Evolutionary conservation across 2,329 filamentous ascomycete species (phyloP), one percentile per base, ranked within the genome.

Genomic region (Penicillium hesseltinei): DNA sequence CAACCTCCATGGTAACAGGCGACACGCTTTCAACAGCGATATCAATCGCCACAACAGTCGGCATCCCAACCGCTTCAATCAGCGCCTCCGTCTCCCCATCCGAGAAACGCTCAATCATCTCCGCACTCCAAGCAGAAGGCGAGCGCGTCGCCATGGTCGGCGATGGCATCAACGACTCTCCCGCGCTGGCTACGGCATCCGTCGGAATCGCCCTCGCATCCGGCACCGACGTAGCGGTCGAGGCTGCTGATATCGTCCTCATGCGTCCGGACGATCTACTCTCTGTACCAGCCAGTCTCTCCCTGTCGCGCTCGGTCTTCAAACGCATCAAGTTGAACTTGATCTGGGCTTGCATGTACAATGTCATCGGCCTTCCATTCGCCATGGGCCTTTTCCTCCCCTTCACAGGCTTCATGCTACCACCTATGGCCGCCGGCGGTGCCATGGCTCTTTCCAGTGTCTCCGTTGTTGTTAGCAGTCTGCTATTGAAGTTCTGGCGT

Each of bases 121-220:
- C 86, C 49, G 79, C 88, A 53, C 82, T 97, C 19, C 91, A 97
- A 76, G 79, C 81, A 0, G 75, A 81, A 50, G 91, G 91, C 59
- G 84, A 92, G 66, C 81, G 89, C 49, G 91, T 97, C 27, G 94
- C 91, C 65, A 99, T 99, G 94, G 92, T 97, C 15, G 92, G 94
- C 51, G 94, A 99, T 73, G 94, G 94, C 42, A 97, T 99, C 82
- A 99, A 99, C 75, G 94, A 99, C 78, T 96, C 92, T 0, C 94
- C 94, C 0, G 94, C 94, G 0, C 85, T 99, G 11, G 94, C 92
- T 0, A 96, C 92, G 0, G 92, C 94, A 11, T 88, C 96, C 66
- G 87, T 97, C 29, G 94, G 94, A 62, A 96, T 99, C 65, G 92
- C 92, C 57, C 91, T 99, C 75, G 84, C 91, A 5, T 92, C 88